Base-by-base conservation (phyloP, 1,139 yeast genomes). In the Debaryomycetaceae sp. region DNA sequence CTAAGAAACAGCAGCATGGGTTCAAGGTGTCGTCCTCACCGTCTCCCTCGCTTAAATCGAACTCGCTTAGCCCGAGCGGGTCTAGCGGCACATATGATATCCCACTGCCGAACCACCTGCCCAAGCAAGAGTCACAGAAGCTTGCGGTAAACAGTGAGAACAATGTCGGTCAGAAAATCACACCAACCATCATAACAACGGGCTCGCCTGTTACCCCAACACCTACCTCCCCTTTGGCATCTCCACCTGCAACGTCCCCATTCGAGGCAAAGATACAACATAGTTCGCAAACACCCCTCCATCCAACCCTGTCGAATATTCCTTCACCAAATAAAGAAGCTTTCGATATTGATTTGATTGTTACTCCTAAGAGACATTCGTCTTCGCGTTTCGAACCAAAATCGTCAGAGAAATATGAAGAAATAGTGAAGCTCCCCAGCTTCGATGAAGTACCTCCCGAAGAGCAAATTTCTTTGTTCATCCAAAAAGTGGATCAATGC, bases 401-500 rank as follows among this genome's bases (percentile, higher is more conserved):
- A 4, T 71, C 81, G 38, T 74, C 80, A 24, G 83, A 85, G 53
- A 80, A 87, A 35, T 62, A 70, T 46, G 75, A 70, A 47, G 90
- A 87, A 51, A 83, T 93, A 51, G 82, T 84, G 46, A 85, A 85
- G 60, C 76, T 95, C 46, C 98, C 99, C 6, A 77, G 81, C 45
- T 91, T 93, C 60, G 95, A 89, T 55, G 97, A 91, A 58, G 97
- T 93, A 20, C 80, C 88, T 22, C 88, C 95, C 1, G 90, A 85
- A 52, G 93, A 87, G 59, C 90, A 90, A 55, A 80, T 85, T 42
- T 85, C 86, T 34, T 76, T 93, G 53, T 93, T 93, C 59, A 70
- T 91, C 45, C 87, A 86, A 56, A 93, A 93, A 60, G 83, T 91
- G 46, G 96, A 90, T 58, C 99, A 95, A 67, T 93, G 99, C 72